Evolutionary conservation across 2,329 filamentous ascomycete species (phyloP), one percentile per base, ranked within the genome.

Genomic region (Pseudocercospora crystallina): DNA sequence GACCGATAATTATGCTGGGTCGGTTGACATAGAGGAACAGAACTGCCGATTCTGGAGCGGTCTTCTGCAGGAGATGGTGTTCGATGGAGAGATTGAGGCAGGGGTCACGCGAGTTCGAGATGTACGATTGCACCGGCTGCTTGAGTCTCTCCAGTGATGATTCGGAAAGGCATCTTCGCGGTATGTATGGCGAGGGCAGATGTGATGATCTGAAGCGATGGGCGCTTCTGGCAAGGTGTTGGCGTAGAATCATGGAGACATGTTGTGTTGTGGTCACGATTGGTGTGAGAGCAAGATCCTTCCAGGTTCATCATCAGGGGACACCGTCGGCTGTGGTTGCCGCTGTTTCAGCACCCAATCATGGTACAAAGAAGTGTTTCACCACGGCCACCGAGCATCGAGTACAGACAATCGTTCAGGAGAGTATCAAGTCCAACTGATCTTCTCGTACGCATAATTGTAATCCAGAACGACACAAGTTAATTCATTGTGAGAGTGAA

Each of bases 51-150:
- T 87, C 81, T 5, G 83, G 76, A 1, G 85, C 81, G 0, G 86
- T 85, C 47, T 83, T 83, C 62, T 89, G 83, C 7, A 97, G 81
- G 29, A 99, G 84, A 69, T 89, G 86, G 69, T 97, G 90, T 75
- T 99, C 94, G 63, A 96, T 86, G 30, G 91, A 90, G 51, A 99
- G 88, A 71, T 99, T 99, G 62, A 95, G 75, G 69, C 87, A 92
- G 4, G 94, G 90, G 65, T 95, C 82, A 43, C 72, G 74, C 48
- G 83, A 87, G 49, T 61, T 65, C 9, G 75, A 77, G 32, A 76
- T 58, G 62, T 77, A 78, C 57, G 70, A 72, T 60, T 77, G 74
- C 32, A 76, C 63, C 17, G 66, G 63, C 10, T 53, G 40, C 10
- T 56, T 47, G 38, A 65, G 51, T 11, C 54, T 50, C 26, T 59